Base-by-base conservation (phyloP, 345 rosid species). In the Populus euphratica region DNA sequence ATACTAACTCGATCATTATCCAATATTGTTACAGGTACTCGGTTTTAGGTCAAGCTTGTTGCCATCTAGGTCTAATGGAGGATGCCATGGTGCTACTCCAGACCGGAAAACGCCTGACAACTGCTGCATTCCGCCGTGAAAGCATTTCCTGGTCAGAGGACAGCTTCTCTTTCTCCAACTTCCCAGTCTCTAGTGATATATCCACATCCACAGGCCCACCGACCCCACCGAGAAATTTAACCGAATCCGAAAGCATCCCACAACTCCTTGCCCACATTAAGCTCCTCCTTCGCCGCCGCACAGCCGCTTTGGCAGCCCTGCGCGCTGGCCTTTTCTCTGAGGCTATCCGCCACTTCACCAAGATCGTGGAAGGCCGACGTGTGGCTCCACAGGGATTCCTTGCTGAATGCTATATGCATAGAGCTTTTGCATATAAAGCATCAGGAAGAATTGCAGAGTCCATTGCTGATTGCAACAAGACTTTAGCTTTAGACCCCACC, bases 61-160 rank as follows among this genome's bases (percentile, higher is more conserved):
- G 92, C 83, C 93, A 93, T 73, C 84, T 96, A 1, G 99, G 99
- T 50, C 85, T 96, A 7, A 91, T 96, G 98, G 99, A 96, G 86
- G 99, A 96, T 81, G 98, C 99, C 4, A 88, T 96, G 97, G 97
- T 84, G 62, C 90, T 96, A 0, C 94, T 96, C 64, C 99, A 93
- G 78, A 92, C 94, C 68, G 98, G 97, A 0, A 96, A 92, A 83
- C 97, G 99, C 77, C 89, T 96, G 29, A 91, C 98, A 69, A 85
- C 91, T 12, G 99, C 98, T 29, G 99, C 96, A 72, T 91, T 91
- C 85, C 99, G 99, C 76, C 97, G 93, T 3, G 87, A 89, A 77
- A 92, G 97, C 89, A 80, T 90, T 8, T 90, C 93, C 33, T 88
- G 93, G 89, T 89, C 99, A 0, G 99, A 96, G 6, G 98, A 96